A percentile compares a stretch with the other conserved stretches of the same genome.
phyloP scores from a whole-genome alignment of 495 filamentous ascomycete species.

The Aspergillus ostianus region DNA sequence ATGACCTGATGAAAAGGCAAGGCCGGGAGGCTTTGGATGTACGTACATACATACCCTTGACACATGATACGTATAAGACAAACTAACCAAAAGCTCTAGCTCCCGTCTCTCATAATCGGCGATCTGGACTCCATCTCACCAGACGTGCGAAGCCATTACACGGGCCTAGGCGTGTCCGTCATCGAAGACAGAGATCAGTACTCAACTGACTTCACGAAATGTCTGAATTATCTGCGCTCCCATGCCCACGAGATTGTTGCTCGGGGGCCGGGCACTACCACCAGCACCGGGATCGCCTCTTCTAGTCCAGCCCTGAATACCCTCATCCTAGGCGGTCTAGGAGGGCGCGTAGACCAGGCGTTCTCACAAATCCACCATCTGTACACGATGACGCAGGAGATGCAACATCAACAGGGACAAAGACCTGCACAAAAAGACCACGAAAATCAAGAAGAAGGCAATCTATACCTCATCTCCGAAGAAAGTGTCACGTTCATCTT shows the following conservation, averaged over 20 bases:
- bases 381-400: conserved; percentile 44
- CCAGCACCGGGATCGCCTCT: conserved; percentile 6
- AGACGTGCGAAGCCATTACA: conserved; percentile 59
- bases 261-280: neutral
- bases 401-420: conserved; percentile 6
- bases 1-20: conserved; percentile 47
- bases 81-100: conserved; percentile 20
- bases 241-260: conserved; percentile 31
- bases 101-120: conserved; percentile 73
- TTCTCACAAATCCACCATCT: conserved; percentile 83
- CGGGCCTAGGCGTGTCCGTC: conserved; percentile 49
- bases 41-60: conserved; percentile 16
- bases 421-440: neutral
- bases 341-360: conserved; percentile 88
- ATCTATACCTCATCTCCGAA: conserved; percentile 71
- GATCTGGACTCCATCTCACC: conserved; percentile 81
- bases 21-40: conserved; percentile 40
- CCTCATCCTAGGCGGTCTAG: conserved; percentile 77
- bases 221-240: conserved; percentile 60
- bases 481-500: conserved; percentile 81
- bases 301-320: conserved; percentile 39
- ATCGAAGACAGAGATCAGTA: conserved; percentile 73
- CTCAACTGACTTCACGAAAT: conserved; percentile 80
- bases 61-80: neutral
- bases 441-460: conserved; percentile 17